Base-by-base conservation (phyloP, 2,329 filamentous ascomycete species). In the Alternaria panax region DNA sequence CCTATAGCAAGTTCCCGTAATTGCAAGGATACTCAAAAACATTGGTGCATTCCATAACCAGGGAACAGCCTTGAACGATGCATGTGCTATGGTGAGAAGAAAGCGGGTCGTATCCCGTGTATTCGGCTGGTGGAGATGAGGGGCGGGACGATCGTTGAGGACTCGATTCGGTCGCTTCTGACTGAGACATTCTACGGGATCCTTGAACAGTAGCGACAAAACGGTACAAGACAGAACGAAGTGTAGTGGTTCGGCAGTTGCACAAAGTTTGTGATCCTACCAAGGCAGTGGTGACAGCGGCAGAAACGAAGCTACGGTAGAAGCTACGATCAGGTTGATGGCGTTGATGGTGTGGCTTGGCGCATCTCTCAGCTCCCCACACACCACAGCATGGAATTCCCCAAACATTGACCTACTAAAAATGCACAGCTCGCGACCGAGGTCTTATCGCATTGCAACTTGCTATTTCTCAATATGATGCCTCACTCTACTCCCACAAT, bases 21-120 rank as follows among this genome's bases (percentile, higher is more conserved):
- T 28, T 18, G 34, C 48, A 45, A 18, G 32, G 48, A 27, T 53
- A 5, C 11, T 51, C 20, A 9, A 6, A 42, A 22, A 30, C 12
- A 32, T 40, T 46, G 30, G 43, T 30, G 30, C 25, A 38, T 20
- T 30, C 40, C 20, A 30, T 18, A 40, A 7, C 48, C 20, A 45
- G 7, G 24, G 40, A 51, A 24, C 43, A n/a, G 24, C 25, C 36
- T 30, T 24, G 24, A 43, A 53, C 41, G 54, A 34, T 40, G 41
- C 48, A 57, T 48, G 40, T 52, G 47, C 54, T 20, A 28, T 38
- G 30, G 25, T 11, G 27, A 30, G 54, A 24, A 34, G 45, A 38
- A 52, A 52, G 50, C 28, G 38, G 25, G 38, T 42, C 38, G 18
- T 4, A 48, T 25, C 32, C 45, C 51, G 54, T 40, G 38, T 36